Conservation (phyloP, 495 filamentous ascomycete species). For the Penicillium paradoxum region DNA sequence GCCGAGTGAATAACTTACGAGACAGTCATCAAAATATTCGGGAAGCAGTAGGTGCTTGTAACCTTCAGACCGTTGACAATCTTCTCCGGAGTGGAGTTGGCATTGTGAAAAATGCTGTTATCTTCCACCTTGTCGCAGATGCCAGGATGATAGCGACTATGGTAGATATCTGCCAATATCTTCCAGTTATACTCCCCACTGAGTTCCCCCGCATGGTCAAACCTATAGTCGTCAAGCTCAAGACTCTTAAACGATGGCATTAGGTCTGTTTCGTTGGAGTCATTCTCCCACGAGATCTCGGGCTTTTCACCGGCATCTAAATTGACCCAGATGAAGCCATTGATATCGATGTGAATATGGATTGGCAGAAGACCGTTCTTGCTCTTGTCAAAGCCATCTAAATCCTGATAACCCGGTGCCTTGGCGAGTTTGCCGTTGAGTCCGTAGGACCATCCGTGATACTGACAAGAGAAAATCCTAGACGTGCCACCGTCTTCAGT, state of each 20-base stretch:
- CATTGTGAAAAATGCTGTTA: slow-evolving; percentile 8
- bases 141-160: slow-evolving; percentile 46
- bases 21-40: slow-evolving; percentile 41
- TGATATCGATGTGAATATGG: slow-evolving; percentile 42
- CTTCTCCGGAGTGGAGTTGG: slow-evolving; percentile 29
- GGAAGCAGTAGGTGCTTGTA: slow-evolving; percentile 43
- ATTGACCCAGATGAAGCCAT: slow-evolving; percentile 51
- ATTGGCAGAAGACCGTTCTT: slow-evolving; percentile 45
- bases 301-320: slow-evolving; percentile 39
- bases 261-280: slow-evolving; percentile 35
- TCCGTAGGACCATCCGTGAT: slow-evolving; percentile 59
- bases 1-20: slow-evolving; percentile 21
- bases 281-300: slow-evolving; percentile 38
- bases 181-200: slow-evolving; percentile 50
- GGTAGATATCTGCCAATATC: slow-evolving; percentile 46
- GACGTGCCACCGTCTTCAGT: slow-evolving; percentile 43
- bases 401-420: slow-evolving; percentile 50
- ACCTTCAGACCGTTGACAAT: slow-evolving; percentile 24
- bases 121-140: slow-evolving; percentile 33
- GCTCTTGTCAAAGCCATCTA: slow-evolving; percentile 52
- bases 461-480: slow-evolving; percentile 51
- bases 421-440: slow-evolving; percentile 55
- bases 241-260: slow-evolving; percentile 33
- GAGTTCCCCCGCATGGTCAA: slow-evolving; percentile 45
- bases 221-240: slow-evolving; percentile 44